A percentile compares a stretch with the other conserved stretches of the same genome.
These are phyloP conservation scores for Aspergillus haitiensis DNA, from an alignment of 495 filamentous ascomycete genomes.

Conservation along the genomic window DNA sequence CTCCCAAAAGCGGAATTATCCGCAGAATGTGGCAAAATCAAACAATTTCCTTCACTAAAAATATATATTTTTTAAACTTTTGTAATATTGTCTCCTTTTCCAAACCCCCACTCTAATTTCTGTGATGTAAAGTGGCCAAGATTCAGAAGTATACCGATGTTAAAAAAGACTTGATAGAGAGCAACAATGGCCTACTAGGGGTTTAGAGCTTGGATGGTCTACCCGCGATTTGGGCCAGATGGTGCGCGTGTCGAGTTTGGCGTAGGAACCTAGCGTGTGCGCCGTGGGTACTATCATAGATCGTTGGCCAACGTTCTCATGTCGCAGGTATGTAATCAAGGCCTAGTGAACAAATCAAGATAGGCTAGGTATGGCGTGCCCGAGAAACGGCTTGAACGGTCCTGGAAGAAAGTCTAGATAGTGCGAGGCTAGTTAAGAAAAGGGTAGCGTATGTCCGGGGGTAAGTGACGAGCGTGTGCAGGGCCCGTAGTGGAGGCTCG, in stretches of 20 bases:
- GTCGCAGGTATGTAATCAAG: constrained; percentile 24
- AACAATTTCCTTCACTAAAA: constrained; percentile 1
- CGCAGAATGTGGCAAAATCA: constrained; percentile 5
- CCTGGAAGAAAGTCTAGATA: constrained; percentile 19
- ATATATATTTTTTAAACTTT: constrained; percentile 2
- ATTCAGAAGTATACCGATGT: constrained; percentile 15
- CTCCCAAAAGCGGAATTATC: constrained; percentile 2
- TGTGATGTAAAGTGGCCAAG: constrained; percentile 10
- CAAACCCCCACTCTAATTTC: constrained; percentile 8
- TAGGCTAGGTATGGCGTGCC: constrained; percentile 42
- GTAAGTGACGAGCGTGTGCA: constrained; percentile 31
- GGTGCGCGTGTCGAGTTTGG: constrained; percentile 29
- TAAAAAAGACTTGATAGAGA: constrained; percentile 22
- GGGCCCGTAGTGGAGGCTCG: constrained; percentile 24
- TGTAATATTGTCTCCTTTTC: neutral
- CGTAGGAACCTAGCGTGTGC: constrained; percentile 42
- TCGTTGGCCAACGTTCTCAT: constrained; percentile 31
- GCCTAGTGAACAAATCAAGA: constrained; percentile 23
- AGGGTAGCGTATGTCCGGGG: constrained; percentile 44
- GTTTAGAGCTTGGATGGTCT: constrained; percentile 47
- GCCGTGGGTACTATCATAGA: constrained; percentile 42
- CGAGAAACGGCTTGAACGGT: constrained; percentile 40
- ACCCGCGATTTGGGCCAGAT: constrained; percentile 43
- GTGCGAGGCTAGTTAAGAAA: constrained; percentile 30
- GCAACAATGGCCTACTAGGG: constrained; percentile 24